A percentile compares a stretch with the other conserved stretches of the same genome.
phyloP scores from a whole-genome alignment of 192 early-diverging fungal genomes.

The Umbelopsis ramanniana region DNA sequence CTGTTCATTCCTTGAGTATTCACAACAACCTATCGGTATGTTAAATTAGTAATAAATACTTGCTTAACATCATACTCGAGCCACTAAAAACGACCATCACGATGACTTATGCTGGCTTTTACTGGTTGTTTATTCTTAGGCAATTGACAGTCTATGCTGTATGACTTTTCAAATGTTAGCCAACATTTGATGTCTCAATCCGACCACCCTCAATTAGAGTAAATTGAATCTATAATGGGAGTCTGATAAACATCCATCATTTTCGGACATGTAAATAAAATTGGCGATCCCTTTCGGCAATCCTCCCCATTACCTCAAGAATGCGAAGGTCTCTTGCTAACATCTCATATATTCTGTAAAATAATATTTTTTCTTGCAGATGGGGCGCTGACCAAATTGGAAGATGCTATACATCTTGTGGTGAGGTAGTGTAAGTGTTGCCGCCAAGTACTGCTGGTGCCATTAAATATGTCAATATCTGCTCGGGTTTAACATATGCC shows the following conservation, averaged over 20 bases:
- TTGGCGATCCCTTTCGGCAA: neutral
- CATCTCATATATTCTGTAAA: constrained; percentile 61
- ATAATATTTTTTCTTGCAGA: too few species aligned
- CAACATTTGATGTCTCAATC: constrained; percentile 66
- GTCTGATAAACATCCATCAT: neutral
- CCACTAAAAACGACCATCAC: too few species aligned
- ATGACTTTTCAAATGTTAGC: constrained; percentile 77
- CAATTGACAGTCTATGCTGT: constrained; percentile 70
- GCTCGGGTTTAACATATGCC: constrained; percentile 62
- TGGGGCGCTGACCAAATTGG: too few species aligned
- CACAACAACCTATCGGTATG: too few species aligned
- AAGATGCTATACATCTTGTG: too few species aligned
- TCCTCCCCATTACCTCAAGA: constrained; percentile 28
- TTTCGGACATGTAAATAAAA: neutral
- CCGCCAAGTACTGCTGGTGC: too few species aligned
- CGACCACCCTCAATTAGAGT: constrained; percentile 75
- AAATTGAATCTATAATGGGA: constrained; percentile 41
- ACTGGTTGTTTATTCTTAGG: neutral
- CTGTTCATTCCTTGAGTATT: neutral
- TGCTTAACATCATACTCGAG: too few species aligned
- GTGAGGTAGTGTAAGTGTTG: too few species aligned
- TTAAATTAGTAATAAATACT: too few species aligned
- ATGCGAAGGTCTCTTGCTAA: constrained; percentile 53
- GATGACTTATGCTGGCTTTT: neutral
- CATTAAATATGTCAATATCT: constrained; percentile 74